Base-by-base conservation (phyloP, 208 protist genomes). In the Phytomonas francai region DNA sequence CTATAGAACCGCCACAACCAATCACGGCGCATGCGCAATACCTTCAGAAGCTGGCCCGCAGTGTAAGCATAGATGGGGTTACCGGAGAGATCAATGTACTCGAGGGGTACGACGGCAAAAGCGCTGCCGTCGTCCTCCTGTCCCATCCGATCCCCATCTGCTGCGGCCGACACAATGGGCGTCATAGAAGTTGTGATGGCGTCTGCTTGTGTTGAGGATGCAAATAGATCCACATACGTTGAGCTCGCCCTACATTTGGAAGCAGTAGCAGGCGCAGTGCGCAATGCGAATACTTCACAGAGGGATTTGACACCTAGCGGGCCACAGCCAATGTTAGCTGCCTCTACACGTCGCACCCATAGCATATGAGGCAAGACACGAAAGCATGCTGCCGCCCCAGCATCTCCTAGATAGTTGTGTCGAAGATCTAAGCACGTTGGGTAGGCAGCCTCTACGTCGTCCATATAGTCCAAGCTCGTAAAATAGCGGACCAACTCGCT, bases 371-470 rank as follows among this genome's bases (percentile, higher is more conserved):
- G 77, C 39, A 91, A 72, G 29, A 81, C 80, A 28, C 84, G 80
- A 42, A 93, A 65, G 28, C 88, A 68, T 0, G 84, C 88, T 0
- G 88, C 88, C 11, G 80, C 70, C 8, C 84, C 88, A 4, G 80
- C 74, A 59, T 93, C 88, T 34, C 88, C 84, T 25, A 93, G 78
- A 34, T 89, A 85, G 42, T 88, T 91, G 19, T 64, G 7, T 25
- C 73, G 62, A 33, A 93, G 73, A 45, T 67, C 29, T 73, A 25
- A n/a, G 14, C 58, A 31, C n/a, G 56, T 59, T 0, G 4, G 30
- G 67, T 29, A 62, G 42, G 51, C 25, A 4, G n/a, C 22, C 28
- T 33, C 28, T 64, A 56, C 22, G 65, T 65, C 30, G 59, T 63
- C 72, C 34, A 72, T 70, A 12, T 62, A 39, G 57, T 93, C 88